Percentiles rank a stretch among this genome's conserved stretches.
Conservation (phyloP, 2,329 filamentous ascomycete species). For the Alternaria triticina region DNA sequence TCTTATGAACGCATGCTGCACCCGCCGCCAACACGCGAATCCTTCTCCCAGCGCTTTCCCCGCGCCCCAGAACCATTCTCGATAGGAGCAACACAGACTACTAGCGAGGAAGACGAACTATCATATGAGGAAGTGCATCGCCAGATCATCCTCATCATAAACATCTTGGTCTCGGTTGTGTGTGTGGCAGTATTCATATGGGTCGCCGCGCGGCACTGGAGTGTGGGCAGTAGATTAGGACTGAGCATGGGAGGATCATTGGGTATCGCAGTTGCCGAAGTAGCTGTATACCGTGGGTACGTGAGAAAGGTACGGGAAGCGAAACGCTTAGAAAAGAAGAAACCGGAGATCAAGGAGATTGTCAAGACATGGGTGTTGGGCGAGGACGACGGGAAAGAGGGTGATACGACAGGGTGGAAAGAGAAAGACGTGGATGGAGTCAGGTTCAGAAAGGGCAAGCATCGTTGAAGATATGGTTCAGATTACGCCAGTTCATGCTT, state of each 20-base stretch:
- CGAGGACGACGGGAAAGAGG: conserved; percentile 19
- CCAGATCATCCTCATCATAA: conserved; percentile 85
- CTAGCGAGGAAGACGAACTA: conserved; percentile 65
- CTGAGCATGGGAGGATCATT: conserved; percentile 73
- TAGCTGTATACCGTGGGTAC: conserved; percentile 78
- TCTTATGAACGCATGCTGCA: conserved; percentile 83
- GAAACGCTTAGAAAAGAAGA: conserved; percentile 65
- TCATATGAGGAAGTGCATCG: conserved; percentile 76
- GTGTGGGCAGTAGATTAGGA: conserved; percentile 70
- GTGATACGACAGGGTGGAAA: conserved; percentile 16
- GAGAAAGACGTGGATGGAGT: conserved; percentile 40
- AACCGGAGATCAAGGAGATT: conserved; percentile 71
- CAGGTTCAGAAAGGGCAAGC: conserved; percentile 53
- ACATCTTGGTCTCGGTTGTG: conserved; percentile 85
- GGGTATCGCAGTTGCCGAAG: conserved; percentile 75
- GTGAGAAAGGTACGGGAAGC: conserved; percentile 73
- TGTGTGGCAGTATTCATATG: conserved; percentile 79
- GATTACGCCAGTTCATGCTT: conserved; percentile 11
- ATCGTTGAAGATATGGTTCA: conserved; percentile 43
- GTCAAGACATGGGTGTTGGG: conserved; percentile 72
- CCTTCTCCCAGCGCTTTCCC: conserved; percentile 67
- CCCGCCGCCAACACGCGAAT: conserved; percentile 61
- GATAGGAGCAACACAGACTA: conserved; percentile 33
- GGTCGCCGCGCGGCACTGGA: conserved; percentile 80
- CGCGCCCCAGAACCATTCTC: conserved; percentile 59